Conservation (phyloP, 352 stramenopile genomes). For the Phytophthora citrophthora region DNA sequence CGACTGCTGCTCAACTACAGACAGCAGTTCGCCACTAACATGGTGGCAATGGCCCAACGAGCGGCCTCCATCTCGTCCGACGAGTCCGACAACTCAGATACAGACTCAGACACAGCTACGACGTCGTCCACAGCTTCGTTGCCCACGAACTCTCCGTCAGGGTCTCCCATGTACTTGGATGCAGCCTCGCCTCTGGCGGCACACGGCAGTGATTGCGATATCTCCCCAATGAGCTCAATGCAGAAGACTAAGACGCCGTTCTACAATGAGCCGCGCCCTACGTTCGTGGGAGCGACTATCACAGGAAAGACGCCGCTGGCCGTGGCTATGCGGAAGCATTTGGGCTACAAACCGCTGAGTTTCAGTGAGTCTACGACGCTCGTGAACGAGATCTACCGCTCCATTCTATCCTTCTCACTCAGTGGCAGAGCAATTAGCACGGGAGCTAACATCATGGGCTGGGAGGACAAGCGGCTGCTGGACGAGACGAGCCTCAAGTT, state of each 20-base stretch:
- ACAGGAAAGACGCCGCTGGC: constrained; percentile 34
- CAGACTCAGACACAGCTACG: constrained; percentile 38
- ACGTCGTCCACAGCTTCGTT: constrained; percentile 21
- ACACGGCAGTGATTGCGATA: constrained; percentile 31
- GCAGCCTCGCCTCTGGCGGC: constrained; percentile 16
- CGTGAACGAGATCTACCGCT: constrained; percentile 54
- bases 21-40: constrained; percentile 47
- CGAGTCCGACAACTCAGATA: constrained; percentile 30
- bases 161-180: constrained; percentile 9
- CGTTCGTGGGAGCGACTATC: constrained; percentile 30
- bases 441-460: constrained; percentile 62
- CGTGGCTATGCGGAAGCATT: constrained; percentile 44
- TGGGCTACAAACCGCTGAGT: constrained; percentile 53
- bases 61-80: constrained; percentile 23
- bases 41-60: constrained; percentile 31
- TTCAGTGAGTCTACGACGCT: constrained; percentile 39
- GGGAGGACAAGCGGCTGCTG: constrained; percentile 68
- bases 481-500: constrained; percentile 67
- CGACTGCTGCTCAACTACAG: constrained; percentile 47
- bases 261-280: constrained; percentile 44
- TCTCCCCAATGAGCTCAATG: constrained; percentile 30
- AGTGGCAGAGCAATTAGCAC: constrained; percentile 55
- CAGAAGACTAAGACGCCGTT: constrained; percentile 38
- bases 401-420: constrained; percentile 60
- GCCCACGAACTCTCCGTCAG: constrained; percentile 18